These are phyloP conservation scores for Candida michaelii DNA, from an alignment of 805 yeast species.

Conservation along the genomic window DNA sequence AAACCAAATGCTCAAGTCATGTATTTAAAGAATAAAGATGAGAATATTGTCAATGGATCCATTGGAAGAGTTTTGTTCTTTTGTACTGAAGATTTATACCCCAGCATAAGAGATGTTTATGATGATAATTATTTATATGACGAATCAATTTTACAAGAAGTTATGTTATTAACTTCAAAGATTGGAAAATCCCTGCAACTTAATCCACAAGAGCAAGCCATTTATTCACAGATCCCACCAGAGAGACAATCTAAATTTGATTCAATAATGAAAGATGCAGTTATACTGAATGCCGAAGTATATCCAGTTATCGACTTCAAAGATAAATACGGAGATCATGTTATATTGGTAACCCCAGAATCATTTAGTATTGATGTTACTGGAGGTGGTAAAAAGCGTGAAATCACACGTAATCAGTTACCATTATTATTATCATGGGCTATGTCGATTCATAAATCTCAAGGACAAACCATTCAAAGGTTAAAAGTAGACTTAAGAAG, in stretches of 20 bases:
- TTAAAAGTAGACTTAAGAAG: conserved; percentile 66
- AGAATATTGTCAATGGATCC: conserved; percentile 83
- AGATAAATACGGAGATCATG: conserved; percentile 29
- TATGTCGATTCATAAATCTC: conserved; percentile 79
- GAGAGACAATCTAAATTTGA: conserved; percentile 23
- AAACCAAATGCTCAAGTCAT: conserved; percentile 92
- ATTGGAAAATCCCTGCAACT: conserved; percentile 22
- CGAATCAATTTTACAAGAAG: conserved; percentile 23
- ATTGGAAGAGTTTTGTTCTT: conserved; percentile 74
- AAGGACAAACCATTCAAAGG: conserved; percentile 76
- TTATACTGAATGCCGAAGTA: conserved; percentile 8
- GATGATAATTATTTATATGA: conserved; percentile 17
- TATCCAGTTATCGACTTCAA: conserved; percentile 52
- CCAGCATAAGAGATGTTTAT: conserved; percentile 25
- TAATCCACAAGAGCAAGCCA: conserved; percentile 18
- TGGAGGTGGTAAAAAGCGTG: conserved; percentile 11
- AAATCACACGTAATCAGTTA: conserved; percentile 51
- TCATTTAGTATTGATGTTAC: conserved; percentile 31
- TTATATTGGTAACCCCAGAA: conserved; percentile 25
- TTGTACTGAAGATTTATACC: conserved; percentile 26
- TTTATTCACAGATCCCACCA: conserved; percentile 22
- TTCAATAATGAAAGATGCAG: conserved; percentile 22
- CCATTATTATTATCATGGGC: conserved; percentile 83
- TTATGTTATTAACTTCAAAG: conserved; percentile 21
- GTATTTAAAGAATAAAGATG: conserved; percentile 82